These are phyloP conservation scores for Pharnaceum exiguum DNA, from an alignment of 148 eudicot species.

Conservation along the genomic window DNA sequence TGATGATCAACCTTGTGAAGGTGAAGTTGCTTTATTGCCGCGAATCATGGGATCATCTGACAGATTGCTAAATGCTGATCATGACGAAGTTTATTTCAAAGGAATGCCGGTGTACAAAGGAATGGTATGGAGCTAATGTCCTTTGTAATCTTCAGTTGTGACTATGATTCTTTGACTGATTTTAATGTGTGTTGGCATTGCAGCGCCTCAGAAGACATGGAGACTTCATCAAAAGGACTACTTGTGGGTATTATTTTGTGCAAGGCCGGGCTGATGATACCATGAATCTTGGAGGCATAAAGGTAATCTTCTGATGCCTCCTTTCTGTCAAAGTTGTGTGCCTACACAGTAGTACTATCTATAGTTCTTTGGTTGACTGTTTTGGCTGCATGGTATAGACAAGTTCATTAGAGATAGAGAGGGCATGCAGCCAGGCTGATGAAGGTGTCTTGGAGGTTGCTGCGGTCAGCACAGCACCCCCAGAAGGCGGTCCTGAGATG, in stretches of 20 bases:
- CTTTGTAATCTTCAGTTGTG: no score
- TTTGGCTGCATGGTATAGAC: slow-evolving; percentile 33
- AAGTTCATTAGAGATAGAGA: slow-evolving; percentile 92
- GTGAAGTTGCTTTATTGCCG: slow-evolving; percentile 91
- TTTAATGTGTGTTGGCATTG: not conserved
- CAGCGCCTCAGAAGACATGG: slow-evolving; percentile 93
- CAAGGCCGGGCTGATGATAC: slow-evolving; percentile 99
- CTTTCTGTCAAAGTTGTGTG: not conserved
- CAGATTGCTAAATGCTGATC: slow-evolving; percentile 80
- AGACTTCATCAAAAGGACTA: slow-evolving; percentile 83
- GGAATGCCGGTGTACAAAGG: slow-evolving; percentile 91
- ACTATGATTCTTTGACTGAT: no score
- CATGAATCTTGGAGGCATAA: slow-evolving; percentile 98
- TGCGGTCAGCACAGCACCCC: slow-evolving; percentile 79
- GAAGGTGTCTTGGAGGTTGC: slow-evolving; percentile 74
- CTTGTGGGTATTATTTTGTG: slow-evolving; percentile 80
- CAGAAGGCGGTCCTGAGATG: slow-evolving; percentile 87
- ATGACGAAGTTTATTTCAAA: slow-evolving; percentile 73
- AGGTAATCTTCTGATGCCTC: slow-evolving; percentile 36
- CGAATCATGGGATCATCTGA: slow-evolving; percentile 87
- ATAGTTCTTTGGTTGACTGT: not conserved
- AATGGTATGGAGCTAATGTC: no score
- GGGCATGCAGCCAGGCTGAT: slow-evolving; percentile 65
- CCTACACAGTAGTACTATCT: not conserved
- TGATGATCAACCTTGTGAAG: slow-evolving; percentile 54